These are phyloP conservation scores for Trypanosoma melophagium DNA, from an alignment of 208 protist species.

Conservation along the genomic window DNA sequence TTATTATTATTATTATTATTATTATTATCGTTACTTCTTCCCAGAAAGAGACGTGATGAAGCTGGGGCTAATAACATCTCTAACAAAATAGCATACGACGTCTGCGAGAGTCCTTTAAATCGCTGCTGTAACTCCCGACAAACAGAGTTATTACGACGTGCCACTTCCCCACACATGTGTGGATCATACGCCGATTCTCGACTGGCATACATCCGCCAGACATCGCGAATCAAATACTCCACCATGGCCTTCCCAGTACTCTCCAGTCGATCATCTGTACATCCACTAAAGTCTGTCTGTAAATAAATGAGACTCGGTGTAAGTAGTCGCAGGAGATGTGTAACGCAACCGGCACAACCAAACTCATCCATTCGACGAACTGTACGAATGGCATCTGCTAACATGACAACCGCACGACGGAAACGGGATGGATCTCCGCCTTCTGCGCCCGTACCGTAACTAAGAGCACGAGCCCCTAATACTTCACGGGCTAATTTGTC, in stretches of 20 bases:
- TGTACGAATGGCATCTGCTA: constrained; percentile 55
- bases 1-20: not conserved
- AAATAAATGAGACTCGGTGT: constrained; percentile 73
- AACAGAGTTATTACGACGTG: constrained; percentile 44
- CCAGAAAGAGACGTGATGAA: constrained; percentile 53
- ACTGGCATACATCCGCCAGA: constrained; percentile 35
- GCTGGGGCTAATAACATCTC: constrained; percentile 73
- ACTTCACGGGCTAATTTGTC: constrained; percentile 69
- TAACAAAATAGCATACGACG: constrained; percentile 53
- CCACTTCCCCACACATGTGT: constrained; percentile 52
- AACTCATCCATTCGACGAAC: constrained; percentile 56
- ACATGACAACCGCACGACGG: constrained; percentile 63
- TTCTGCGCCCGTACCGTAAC: constrained; percentile 74
- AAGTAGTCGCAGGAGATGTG: constrained; percentile 61
- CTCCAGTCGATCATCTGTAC: constrained; percentile 45
- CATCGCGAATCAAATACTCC: constrained; percentile 57
- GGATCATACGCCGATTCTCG: constrained; percentile 33
- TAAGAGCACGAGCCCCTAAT: constrained; percentile 68
- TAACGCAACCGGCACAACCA: constrained; percentile 64
- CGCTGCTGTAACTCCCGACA: constrained; percentile 48
- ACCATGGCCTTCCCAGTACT: constrained; percentile 63
- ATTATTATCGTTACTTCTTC: not conserved
- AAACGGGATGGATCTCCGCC: constrained; percentile 79
- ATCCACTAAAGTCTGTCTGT: constrained; percentile 63
- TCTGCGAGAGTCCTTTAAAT: constrained; percentile 40